A percentile compares a stretch with the other conserved stretches of the same genome.
Evolutionary conservation across 345 rosid genomes (phyloP).

Genomic region (Heritiera fomes): DNA sequence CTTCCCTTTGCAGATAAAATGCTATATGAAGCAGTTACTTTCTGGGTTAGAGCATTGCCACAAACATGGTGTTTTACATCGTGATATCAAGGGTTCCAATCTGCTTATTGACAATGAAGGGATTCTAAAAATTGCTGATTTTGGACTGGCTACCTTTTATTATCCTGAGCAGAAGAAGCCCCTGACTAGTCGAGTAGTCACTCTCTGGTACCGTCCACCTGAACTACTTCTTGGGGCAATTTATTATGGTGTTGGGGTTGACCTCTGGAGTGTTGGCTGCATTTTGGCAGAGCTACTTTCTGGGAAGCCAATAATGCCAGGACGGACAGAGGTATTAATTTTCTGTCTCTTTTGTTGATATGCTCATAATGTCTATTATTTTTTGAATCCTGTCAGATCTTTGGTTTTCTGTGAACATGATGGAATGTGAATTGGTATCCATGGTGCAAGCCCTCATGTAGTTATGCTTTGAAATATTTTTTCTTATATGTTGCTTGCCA

Average conservation of each 20-base stretch:
- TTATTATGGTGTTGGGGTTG: constrained; percentile 68
- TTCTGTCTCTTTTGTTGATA: background rate
- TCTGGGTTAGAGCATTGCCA: constrained; percentile 95
- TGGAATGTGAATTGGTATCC: background rate
- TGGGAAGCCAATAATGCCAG: constrained; percentile 90
- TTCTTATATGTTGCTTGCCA: constrained; percentile 11
- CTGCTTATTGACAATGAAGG: constrained; percentile 81
- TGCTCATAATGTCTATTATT: background rate
- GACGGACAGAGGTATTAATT: constrained; percentile 75
- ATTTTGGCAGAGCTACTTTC: constrained; percentile 85
- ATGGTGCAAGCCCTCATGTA: background rate
- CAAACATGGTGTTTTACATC: constrained; percentile 72
- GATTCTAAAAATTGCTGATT: constrained; percentile 81
- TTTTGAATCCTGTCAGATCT: background rate
- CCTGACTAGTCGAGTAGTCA: constrained; percentile 89
- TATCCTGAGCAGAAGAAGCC: constrained; percentile 61
- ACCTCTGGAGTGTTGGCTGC: constrained; percentile 96
- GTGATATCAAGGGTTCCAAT: constrained; percentile 91
- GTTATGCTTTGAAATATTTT: constrained; percentile 6
- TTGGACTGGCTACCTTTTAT: constrained; percentile 84
- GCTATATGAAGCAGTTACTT: constrained; percentile 80
- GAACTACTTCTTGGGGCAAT: constrained; percentile 94
- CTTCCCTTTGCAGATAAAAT: constrained; percentile 56
- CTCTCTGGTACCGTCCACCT: constrained; percentile 94
- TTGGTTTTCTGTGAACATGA: constrained; percentile 3